Conservation (phyloP, 768 basidiomycete genomes). For the Amyloporia xantha region DNA sequence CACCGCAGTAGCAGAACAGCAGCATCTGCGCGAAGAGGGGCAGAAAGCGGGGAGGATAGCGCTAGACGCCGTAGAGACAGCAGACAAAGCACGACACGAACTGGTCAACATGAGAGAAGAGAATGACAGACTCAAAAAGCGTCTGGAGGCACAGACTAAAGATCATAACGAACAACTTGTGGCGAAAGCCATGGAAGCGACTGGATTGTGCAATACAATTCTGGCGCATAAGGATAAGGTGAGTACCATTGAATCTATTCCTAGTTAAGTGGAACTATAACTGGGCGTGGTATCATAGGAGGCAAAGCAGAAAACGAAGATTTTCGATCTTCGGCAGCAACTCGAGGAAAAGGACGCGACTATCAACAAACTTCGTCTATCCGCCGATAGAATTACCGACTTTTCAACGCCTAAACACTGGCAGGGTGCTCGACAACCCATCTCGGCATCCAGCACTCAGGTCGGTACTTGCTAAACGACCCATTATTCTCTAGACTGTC, state of each 20-base stretch:
- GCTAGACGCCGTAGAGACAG: not conserved
- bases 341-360: not conserved
- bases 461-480: no score
- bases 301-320: slow-evolving; percentile 2
- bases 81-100: slow-evolving; percentile 1
- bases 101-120: not conserved
- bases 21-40: not conserved
- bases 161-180: not conserved
- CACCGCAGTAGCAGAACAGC: not conserved
- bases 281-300: not conserved
- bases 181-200: not conserved
- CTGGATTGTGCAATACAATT: not conserved
- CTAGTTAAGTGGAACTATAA: no score
- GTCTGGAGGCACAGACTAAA: not conserved
- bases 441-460: no score
- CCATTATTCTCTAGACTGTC: no score
- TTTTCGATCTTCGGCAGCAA: not conserved
- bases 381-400: no score
- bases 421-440: no score
- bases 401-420: no score
- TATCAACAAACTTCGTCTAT: not conserved
- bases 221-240: slow-evolving; percentile 6
- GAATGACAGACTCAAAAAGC: not conserved
- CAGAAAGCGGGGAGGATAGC: not conserved
- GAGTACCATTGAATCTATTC: no score